Conservation (phyloP, 1,284 basidiomycete species). For the Uromyces viciae-fabae region DNA sequence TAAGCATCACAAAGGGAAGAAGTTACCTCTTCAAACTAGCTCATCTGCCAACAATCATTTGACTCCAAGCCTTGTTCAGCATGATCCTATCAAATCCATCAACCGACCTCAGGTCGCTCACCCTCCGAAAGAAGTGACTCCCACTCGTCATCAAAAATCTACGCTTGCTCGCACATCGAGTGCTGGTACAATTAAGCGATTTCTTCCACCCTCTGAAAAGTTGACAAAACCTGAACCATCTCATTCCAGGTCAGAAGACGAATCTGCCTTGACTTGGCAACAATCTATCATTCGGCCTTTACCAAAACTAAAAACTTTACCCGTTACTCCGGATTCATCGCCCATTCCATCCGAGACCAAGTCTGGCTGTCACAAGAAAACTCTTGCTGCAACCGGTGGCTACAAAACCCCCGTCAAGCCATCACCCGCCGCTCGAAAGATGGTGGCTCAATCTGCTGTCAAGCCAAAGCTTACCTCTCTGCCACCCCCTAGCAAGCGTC, state of each 20-base stretch:
- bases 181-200: neutral
- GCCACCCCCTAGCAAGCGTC: neutral
- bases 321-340: neutral
- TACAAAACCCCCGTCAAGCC: constrained; percentile 21
- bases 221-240: neutral
- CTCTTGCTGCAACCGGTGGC: neutral
- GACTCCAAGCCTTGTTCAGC: neutral
- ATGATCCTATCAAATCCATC: neutral
- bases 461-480: neutral
- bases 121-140: neutral
- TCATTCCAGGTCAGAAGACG: constrained; percentile 21
- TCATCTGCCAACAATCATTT: neutral
- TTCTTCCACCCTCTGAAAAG: neutral
- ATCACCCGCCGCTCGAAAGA: neutral
- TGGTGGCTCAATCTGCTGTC: neutral
- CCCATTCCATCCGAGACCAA: neutral
- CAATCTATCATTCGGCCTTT: constrained; percentile 28
- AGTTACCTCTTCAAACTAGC: neutral
- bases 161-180: constrained; percentile 13
- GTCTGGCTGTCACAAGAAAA: constrained; percentile 13
- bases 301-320: neutral
- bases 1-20: constrained; percentile 26
- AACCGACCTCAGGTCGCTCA: neutral
- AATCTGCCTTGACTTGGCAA: constrained; percentile 42
- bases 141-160: constrained; percentile 5